These are phyloP conservation scores for Dothiorella sarmentorum DNA, from an alignment of 2,329 filamentous ascomycete genomes.

Conservation along the genomic window DNA sequence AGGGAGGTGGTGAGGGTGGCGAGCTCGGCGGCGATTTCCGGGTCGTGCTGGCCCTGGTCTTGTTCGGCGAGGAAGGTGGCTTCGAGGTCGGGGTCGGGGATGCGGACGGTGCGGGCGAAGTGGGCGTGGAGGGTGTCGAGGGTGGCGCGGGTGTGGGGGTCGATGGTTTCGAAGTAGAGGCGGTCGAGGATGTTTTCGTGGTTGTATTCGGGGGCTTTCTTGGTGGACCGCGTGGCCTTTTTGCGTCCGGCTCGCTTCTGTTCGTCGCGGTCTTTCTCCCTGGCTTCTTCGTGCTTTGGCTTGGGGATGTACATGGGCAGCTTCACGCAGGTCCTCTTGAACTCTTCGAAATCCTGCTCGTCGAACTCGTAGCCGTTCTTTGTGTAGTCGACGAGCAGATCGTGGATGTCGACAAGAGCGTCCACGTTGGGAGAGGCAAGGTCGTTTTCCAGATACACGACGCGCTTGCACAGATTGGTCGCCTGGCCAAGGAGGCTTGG, in stretches of 20 bases:
- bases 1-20: not conserved
- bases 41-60: conserved; percentile 2
- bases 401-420: conserved; percentile 40
- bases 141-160: conserved; percentile 36
- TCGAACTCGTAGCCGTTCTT: conserved; percentile 50
- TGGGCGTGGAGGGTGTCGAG: conserved; percentile 26
- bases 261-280: conserved; percentile 25
- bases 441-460: conserved; percentile 52
- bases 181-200: conserved; percentile 58
- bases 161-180: conserved; percentile 55
- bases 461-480: conserved; percentile 61
- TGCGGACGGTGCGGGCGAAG: conserved; percentile 26
- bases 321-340: conserved; percentile 54
- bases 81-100: conserved; percentile 24
- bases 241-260: conserved; percentile 21
- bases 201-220: conserved; percentile 17
- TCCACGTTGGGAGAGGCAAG: conserved; percentile 28
- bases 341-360: conserved; percentile 42
- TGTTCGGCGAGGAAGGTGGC: conserved; percentile 17
- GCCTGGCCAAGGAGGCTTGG: conserved; percentile 59
- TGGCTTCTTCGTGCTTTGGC: conserved; percentile 35
- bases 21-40: conserved; percentile 20
- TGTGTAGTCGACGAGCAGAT: conserved; percentile 44
- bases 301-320: conserved; percentile 49
- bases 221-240: not conserved